A percentile compares a stretch with the other conserved stretches of the same genome.
Conservation (phyloP, 129 eudicot genomes). For the Helichrysum umbraculigerum region DNA sequence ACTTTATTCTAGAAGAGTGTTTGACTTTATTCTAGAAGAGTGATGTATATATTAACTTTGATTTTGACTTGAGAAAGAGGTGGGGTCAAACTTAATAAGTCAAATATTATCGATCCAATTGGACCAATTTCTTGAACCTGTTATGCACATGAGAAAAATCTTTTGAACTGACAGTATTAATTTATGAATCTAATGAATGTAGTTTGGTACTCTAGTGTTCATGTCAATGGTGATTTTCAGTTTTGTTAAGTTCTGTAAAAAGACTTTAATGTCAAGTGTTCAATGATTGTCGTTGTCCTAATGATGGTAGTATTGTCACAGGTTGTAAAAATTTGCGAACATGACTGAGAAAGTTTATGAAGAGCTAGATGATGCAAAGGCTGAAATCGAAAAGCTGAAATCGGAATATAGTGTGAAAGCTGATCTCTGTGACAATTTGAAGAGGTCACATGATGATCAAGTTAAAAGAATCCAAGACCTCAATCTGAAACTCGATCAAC, state of each 20-base stretch:
- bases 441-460: slow-evolving; percentile 53
- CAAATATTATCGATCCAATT: background rate
- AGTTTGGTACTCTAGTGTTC: slow-evolving; percentile 8
- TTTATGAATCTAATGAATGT: background rate
- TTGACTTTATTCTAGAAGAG: background rate
- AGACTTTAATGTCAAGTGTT: background rate
- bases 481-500: slow-evolving; percentile 50
- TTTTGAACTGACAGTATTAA: background rate
- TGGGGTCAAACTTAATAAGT: slow-evolving; percentile 9
- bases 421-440: slow-evolving; percentile 54
- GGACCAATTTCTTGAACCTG: background rate
- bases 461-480: slow-evolving; percentile 56
- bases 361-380: slow-evolving; percentile 76
- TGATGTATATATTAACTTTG: background rate
- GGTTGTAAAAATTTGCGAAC: slow-evolving; percentile 41
- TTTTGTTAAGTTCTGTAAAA: background rate
- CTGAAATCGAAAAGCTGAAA: slow-evolving; percentile 64
- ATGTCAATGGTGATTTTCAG: background rate
- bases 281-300: background rate
- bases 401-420: slow-evolving; percentile 44
- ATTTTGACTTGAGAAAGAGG: slow-evolving; percentile 5
- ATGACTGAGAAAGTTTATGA: slow-evolving; percentile 47
- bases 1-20: background rate
- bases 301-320: slow-evolving; percentile 23
- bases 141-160: background rate